Conservation (phyloP, 2,329 filamentous ascomycete genomes). For the Magnaporthiopsis rhizophila region DNA sequence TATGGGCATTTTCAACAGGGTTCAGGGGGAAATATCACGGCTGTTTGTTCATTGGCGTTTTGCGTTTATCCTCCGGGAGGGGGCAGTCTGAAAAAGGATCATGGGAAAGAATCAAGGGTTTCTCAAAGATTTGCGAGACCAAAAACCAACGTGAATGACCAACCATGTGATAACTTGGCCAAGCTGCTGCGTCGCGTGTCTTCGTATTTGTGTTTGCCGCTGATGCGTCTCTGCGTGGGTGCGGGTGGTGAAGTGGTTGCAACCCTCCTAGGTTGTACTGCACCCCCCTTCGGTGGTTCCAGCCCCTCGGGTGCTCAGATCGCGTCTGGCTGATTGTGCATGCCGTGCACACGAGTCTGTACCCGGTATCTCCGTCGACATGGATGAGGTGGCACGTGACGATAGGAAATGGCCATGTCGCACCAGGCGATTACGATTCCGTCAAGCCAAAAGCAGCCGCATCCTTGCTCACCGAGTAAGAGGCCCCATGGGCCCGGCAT, state of each 20-base stretch:
- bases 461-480: background rate
- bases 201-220: background rate
- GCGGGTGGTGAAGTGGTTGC: background rate
- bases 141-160: conserved; percentile 9
- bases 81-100: background rate
- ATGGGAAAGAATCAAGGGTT: conserved; percentile 1
- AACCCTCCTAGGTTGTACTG: background rate
- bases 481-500: background rate
- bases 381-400: background rate
- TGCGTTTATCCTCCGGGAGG: background rate
- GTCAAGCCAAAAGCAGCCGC: background rate
- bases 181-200: background rate
- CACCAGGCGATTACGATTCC: background rate
- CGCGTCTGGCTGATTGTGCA: background rate
- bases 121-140: conserved; percentile 6
- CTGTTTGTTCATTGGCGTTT: conserved; percentile 8
- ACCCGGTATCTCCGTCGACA: background rate
- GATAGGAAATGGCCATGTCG: background rate
- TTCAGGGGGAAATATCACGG: background rate
- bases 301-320: background rate
- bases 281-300: background rate
- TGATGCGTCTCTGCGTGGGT: background rate
- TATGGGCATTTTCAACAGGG: background rate
- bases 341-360: background rate
- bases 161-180: conserved; percentile 1